Conservation (phyloP, 1,284 basidiomycete genomes). For the Ustilago lituana region DNA sequence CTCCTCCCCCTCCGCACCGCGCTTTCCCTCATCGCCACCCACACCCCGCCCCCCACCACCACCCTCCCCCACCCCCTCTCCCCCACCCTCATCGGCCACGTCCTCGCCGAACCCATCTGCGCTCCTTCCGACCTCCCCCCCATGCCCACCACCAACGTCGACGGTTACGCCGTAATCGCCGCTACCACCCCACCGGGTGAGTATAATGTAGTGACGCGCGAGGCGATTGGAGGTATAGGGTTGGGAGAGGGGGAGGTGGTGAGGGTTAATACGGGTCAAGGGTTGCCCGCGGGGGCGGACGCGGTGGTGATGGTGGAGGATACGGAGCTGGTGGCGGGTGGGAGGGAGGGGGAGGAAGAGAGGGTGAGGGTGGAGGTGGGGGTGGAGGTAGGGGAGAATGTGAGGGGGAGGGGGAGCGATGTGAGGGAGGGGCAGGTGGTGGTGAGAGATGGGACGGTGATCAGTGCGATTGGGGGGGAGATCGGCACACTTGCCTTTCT, state of each 20-base stretch:
- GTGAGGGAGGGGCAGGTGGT: constrained; percentile 77
- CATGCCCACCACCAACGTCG: constrained; percentile 79
- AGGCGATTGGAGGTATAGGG: constrained; percentile 8
- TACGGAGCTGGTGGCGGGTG: constrained; percentile 77
- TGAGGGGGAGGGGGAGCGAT: constrained; percentile 79
- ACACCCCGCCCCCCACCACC: constrained; percentile 67
- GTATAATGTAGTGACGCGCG: constrained; percentile 77
- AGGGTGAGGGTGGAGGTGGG: constrained; percentile 76
- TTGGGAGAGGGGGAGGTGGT: constrained; percentile 42
- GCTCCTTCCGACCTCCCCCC: constrained; percentile 72
- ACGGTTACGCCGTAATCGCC: constrained; percentile 80
- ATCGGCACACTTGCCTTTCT: constrained; percentile 85
- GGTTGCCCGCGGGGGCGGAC: constrained; percentile 78
- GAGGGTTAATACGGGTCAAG: constrained; percentile 69
- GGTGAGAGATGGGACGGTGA: constrained; percentile 73
- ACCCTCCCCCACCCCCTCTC: constrained; percentile 54
- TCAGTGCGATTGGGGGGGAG: constrained; percentile 79
- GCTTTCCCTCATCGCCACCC: constrained; percentile 72
- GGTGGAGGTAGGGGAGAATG: constrained; percentile 77
- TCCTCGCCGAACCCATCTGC: constrained; percentile 79
- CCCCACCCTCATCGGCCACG: constrained; percentile 73
- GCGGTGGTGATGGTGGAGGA: constrained; percentile 91
- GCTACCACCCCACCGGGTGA: constrained; percentile 70
- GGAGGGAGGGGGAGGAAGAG: constrained; percentile 74
- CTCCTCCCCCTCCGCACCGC: constrained; percentile 77